These are phyloP conservation scores for Trypanosoma congolense DNA, from an alignment of 208 protist genomes.

Conservation along the genomic window DNA sequence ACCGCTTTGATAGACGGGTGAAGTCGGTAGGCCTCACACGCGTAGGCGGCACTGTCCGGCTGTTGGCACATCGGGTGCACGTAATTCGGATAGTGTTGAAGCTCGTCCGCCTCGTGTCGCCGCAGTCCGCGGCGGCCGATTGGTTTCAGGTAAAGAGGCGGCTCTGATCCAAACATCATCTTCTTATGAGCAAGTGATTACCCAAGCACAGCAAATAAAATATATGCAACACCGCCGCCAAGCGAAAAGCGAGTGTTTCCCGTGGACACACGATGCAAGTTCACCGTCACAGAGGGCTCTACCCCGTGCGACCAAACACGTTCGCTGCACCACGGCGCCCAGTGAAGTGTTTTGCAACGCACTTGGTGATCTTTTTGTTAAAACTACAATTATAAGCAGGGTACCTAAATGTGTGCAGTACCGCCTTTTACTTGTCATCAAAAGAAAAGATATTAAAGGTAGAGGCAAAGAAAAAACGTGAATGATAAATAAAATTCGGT, in stretches of 20 bases:
- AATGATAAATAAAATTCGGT: background rate
- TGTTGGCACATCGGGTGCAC: conserved; percentile 33
- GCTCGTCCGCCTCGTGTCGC: conserved; percentile 45
- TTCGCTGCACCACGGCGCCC: no score
- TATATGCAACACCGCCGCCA: no score
- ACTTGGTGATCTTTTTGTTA: no score
- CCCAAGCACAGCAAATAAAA: background rate
- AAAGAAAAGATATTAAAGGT: no score
- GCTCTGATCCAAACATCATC: conserved; percentile 62
- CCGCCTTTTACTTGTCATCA: no score
- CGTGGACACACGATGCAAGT: no score
- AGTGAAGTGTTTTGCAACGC: no score
- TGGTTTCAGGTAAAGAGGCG: conserved; percentile 52
- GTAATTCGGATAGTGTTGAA: conserved; percentile 70
- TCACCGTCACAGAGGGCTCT: no score
- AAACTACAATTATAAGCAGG: no score
- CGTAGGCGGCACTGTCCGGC: conserved; percentile 25
- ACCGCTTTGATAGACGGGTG: conserved; percentile 38
- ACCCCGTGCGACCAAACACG: no score
- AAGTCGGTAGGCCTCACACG: conserved; percentile 42
- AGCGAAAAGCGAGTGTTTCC: no score
- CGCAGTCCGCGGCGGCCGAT: conserved; percentile 56
- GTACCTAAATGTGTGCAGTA: no score
- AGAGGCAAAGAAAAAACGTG: background rate
- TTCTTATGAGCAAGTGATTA: background rate